Evolutionary conservation across 2,329 filamentous ascomycete genomes (phyloP).

Genomic region (Pseudopyrenochaeta lycopersici): DNA sequence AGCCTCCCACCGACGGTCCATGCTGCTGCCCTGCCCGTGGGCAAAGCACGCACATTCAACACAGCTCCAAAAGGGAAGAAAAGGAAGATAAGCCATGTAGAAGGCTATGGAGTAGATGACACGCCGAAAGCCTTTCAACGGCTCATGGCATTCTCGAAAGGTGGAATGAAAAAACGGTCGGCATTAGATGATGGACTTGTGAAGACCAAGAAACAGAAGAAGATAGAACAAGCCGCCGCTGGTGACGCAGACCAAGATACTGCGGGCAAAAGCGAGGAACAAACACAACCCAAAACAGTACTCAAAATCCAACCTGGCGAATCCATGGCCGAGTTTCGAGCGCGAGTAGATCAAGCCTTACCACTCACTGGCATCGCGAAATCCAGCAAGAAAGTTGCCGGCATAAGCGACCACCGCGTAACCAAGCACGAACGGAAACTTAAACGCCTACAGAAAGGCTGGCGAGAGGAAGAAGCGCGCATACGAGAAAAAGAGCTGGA

Average conservation of each 20-base stretch:
- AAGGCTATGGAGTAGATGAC: conserved; percentile 73
- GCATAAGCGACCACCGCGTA: conserved; percentile 69
- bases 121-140: conserved; percentile 88
- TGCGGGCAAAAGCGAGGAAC: conserved; percentile 31
- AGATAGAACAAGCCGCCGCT: conserved; percentile 10
- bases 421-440: conserved; percentile 89
- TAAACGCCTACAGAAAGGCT: conserved; percentile 65
- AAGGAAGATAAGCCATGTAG: conserved; percentile 52
- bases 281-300: conserved; percentile 18
- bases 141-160: conserved; percentile 77
- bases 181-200: conserved; percentile 75
- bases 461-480: conserved; percentile 63
- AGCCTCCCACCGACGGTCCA: conserved; percentile 69
- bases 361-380: conserved; percentile 74
- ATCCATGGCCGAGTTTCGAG: conserved; percentile 79
- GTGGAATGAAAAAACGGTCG: conserved; percentile 60
- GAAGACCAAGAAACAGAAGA: conserved; percentile 61
- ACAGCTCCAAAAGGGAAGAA: conserved; percentile 44
- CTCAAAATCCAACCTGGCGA: conserved; percentile 79
- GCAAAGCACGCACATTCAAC: conserved; percentile 53
- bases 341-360: conserved; percentile 83
- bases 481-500: conserved; percentile 80
- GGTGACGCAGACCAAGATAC: conserved; percentile 20
- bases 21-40: conserved; percentile 67
- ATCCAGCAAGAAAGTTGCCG: conserved; percentile 70